Base-by-base conservation (phyloP, 2,329 filamentous ascomycete genomes). In the Aspergillus unguis region DNA sequence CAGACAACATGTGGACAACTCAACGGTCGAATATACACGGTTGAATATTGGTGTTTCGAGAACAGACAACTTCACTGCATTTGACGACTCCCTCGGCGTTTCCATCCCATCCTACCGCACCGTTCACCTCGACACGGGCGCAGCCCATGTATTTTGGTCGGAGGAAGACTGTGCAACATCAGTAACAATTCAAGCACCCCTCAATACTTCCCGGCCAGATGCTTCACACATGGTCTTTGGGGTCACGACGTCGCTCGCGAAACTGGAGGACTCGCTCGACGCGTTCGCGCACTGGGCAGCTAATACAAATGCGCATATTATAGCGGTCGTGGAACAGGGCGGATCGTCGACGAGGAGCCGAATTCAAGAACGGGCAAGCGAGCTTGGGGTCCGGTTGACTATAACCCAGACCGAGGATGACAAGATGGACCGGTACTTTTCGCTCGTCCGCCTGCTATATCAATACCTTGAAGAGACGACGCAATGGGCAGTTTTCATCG, bases 261-360 rank as follows among this genome's bases (percentile, higher is more conserved):
- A 80, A 27, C 65, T 83, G n/a, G 57, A 71, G 29, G 68, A 71
- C 5, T 77, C 78, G 1, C 66, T 80, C 28, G 63, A 70, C 1
- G 68, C 75, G 26, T 77, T 82, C 44, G 65, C 75, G n/a, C 78
- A 80, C 52, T 83, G 80, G 80, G 71, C 81, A 0, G 66, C 72
- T 0, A 69, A 71, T 9, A 76, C 77, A 0, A 72, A 72, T 6
- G 75, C 77, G 1, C 74, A 70, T 38, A 71, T 83, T 6, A 61
- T 82, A 4, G 78, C 73, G 17, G 70, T 80, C 4, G 71, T 73
- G 0, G 77, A 82, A 27, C 48, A 50, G 7, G 58, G 55, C 52
- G 56, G 57, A 6, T 57, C 54, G 5, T 58, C 58, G 2, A 67
- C 54, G 23, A 50, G 54, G 28, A 47, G 50, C 38, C 35, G 44